These are phyloP conservation scores for Tilletia walkeri DNA, from an alignment of 1,284 basidiomycete genomes.

Conservation along the genomic window DNA sequence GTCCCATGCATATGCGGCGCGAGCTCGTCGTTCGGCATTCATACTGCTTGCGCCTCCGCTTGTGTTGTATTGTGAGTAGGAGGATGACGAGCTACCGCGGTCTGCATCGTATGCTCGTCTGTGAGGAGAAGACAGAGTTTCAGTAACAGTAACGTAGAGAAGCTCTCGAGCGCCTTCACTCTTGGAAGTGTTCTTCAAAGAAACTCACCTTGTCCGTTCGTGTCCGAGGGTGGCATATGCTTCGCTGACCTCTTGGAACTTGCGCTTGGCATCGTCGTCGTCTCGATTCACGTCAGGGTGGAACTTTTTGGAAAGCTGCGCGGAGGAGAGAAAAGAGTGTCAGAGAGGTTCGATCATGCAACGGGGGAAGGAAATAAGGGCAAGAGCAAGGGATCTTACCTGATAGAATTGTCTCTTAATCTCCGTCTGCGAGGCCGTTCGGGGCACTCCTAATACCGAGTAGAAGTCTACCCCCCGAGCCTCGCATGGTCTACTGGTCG, in stretches of 20 bases:
- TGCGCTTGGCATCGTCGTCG: constrained; percentile 42
- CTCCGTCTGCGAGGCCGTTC: constrained; percentile 42
- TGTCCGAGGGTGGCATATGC: constrained; percentile 47
- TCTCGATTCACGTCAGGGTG: constrained; percentile 51
- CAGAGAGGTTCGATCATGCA: background rate
- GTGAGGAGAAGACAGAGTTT: background rate
- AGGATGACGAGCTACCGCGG: background rate
- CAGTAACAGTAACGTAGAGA: background rate
- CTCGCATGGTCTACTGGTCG: background rate
- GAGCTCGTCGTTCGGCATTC: constrained; percentile 37
- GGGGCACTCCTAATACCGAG: constrained; percentile 31
- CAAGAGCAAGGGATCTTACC: constrained; percentile 6
- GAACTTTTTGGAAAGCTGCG: constrained; percentile 46
- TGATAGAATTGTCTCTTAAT: constrained; percentile 55
- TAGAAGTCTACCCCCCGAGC: constrained; percentile 31
- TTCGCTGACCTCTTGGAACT: constrained; percentile 52
- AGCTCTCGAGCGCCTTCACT: background rate
- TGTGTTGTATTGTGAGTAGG: constrained; percentile 17
- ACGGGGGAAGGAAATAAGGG: background rate
- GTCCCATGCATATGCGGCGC: constrained; percentile 52
- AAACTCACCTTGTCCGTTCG: constrained; percentile 28
- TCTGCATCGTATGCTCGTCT: constrained; percentile 27
- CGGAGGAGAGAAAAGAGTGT: background rate
- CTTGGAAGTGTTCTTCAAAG: background rate
- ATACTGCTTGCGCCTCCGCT: constrained; percentile 33